These are phyloP conservation scores for Schizosaccharomyces lindneri DNA, from an alignment of 805 yeast genomes.

Conservation along the genomic window DNA sequence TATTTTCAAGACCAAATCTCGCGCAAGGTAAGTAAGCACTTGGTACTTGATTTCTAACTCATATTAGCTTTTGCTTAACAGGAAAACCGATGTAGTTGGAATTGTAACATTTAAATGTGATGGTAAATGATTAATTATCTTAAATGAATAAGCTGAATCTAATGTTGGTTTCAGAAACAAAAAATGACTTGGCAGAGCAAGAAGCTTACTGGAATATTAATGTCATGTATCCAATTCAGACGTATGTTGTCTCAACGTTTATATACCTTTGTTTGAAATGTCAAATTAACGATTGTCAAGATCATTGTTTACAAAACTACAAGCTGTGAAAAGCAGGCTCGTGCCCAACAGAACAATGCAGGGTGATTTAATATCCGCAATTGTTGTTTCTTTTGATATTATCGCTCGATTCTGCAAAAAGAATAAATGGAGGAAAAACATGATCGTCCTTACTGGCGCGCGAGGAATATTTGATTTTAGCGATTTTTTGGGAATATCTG, in stretches of 20 bases:
- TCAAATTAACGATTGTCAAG: neutral
- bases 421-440: constrained; percentile 16
- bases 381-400: constrained; percentile 17
- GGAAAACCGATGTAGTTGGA: constrained; percentile 13
- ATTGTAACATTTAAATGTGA: constrained; percentile 10
- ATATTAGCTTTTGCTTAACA: constrained; percentile 8
- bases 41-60: neutral
- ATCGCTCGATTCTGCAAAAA: constrained; percentile 11
- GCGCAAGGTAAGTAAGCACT: constrained; percentile 8
- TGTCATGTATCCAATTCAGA: constrained; percentile 4
- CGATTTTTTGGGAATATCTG: constrained; percentile 5
- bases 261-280: neutral
- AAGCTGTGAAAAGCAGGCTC: constrained; percentile 2
- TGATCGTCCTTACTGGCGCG: constrained; percentile 17
- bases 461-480: constrained; percentile 7
- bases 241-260: neutral
- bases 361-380: constrained; percentile 10
- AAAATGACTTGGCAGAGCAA: neutral
- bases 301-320: neutral
- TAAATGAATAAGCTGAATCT: neutral
- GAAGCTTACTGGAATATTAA: constrained; percentile 6
- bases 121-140: constrained; percentile 2
- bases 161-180: neutral
- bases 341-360: neutral
- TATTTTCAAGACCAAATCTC: constrained; percentile 21